Conservation (phyloP, 495 filamentous ascomycete species). For the Neurospora sp. region DNA sequence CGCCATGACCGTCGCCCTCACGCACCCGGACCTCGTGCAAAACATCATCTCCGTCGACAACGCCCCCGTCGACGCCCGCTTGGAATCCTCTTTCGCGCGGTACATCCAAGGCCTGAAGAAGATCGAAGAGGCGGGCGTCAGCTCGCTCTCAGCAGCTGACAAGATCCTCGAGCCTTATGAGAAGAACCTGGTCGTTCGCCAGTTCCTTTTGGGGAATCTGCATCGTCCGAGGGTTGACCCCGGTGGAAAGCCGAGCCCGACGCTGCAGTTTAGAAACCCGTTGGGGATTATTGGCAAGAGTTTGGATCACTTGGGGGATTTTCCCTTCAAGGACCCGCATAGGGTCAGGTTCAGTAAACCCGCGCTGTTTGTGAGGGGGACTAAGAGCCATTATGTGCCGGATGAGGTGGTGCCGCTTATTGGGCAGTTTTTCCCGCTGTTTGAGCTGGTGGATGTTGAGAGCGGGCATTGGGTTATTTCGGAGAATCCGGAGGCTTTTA, state of each 20-base stretch:
- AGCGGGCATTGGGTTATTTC: constrained; percentile 92
- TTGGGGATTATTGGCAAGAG: constrained; percentile 26
- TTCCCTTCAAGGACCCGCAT: constrained; percentile 64
- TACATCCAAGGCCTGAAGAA: constrained; percentile 81
- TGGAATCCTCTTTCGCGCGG: constrained; percentile 63
- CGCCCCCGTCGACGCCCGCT: constrained; percentile 68
- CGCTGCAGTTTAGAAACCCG: constrained; percentile 38
- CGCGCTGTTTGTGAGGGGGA: constrained; percentile 76
- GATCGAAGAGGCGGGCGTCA: constrained; percentile 57
- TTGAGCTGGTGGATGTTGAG: constrained; percentile 71
- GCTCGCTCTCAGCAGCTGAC: constrained; percentile 68
- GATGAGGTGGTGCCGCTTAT: constrained; percentile 83
- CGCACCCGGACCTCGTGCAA: constrained; percentile 50
- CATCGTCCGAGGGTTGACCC: constrained; percentile 31
- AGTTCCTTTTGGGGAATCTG: constrained; percentile 91
- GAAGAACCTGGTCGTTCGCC: constrained; percentile 63
- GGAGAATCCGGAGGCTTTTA: constrained; percentile 82
- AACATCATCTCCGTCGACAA: constrained; percentile 84
- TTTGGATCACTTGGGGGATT: constrained; percentile 61
- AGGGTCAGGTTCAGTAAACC: constrained; percentile 58
- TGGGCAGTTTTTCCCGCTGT: constrained; percentile 81
- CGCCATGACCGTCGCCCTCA: constrained; percentile 79
- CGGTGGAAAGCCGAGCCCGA: neutral
- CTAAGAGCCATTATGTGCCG: constrained; percentile 71
- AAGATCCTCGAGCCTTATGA: constrained; percentile 70